phyloP scores from a whole-genome alignment of 2,329 filamentous ascomycete genomes.

The Talaromyces pinophilus region DNA sequence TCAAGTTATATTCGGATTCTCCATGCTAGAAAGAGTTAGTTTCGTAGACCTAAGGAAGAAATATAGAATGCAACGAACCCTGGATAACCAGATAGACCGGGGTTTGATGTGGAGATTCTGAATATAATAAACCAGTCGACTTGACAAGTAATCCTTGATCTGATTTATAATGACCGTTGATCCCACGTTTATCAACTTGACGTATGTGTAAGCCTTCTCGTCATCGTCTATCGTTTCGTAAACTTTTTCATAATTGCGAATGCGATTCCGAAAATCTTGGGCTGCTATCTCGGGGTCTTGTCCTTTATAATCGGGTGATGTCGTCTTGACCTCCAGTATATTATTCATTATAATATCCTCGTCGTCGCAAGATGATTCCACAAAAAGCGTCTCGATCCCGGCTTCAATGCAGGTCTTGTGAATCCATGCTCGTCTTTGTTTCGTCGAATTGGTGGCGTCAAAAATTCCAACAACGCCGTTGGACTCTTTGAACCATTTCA shows the following conservation, averaged over 20 bases:
- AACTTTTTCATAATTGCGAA: slow-evolving; percentile 95
- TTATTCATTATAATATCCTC: slow-evolving; percentile 97
- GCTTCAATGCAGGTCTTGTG: slow-evolving; percentile 73
- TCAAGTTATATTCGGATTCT: slow-evolving; percentile 88
- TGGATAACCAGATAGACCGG: slow-evolving; percentile 91
- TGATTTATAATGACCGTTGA: slow-evolving; percentile 97
- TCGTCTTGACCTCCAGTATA: slow-evolving; percentile 95
- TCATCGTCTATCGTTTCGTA: slow-evolving; percentile 92
- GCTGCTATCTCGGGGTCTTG: slow-evolving; percentile 92
- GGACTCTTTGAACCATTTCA: slow-evolving; percentile 79
- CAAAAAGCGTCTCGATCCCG: slow-evolving; percentile 86
- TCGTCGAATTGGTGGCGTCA: slow-evolving; percentile 96
- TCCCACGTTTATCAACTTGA: slow-evolving; percentile 96
- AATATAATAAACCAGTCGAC: slow-evolving; percentile 93
- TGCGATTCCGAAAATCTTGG: slow-evolving; percentile 87
- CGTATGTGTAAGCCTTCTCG: slow-evolving; percentile 85
- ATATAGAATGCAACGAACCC: slow-evolving; percentile 57
- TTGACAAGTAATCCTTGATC: slow-evolving; percentile 95
- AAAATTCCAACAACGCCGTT: slow-evolving; percentile 87
- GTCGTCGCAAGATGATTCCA: slow-evolving; percentile 95
- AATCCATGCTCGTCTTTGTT: slow-evolving; percentile 86
- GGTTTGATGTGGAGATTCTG: slow-evolving; percentile 99
- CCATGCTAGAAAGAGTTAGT: slow-evolving; percentile 65
- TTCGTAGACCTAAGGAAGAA: too few species aligned
- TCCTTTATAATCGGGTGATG: slow-evolving; percentile 89